Conservation (phyloP, 371 early-diverging fungal species). For the Apophysomyces ossiformis region DNA sequence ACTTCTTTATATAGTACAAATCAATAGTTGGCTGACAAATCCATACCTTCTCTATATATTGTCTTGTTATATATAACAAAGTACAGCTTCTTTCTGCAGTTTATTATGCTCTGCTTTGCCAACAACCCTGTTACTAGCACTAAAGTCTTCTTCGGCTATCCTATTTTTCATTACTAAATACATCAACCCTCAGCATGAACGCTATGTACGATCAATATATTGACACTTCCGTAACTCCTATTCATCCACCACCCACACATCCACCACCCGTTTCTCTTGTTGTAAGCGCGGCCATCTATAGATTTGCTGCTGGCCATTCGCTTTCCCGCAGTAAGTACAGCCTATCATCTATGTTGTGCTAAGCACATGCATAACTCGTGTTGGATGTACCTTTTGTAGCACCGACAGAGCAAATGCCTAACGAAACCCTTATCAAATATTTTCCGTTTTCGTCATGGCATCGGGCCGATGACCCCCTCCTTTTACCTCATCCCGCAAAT, state of each 20-base stretch:
- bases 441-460: not conserved
- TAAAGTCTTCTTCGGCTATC: constrained; percentile 5
- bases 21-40: not conserved
- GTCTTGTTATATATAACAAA: not conserved
- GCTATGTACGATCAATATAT: constrained; percentile 2
- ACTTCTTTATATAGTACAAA: not conserved
- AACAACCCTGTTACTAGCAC: not conserved
- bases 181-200: constrained; percentile 1
- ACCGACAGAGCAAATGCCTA: constrained; percentile 4
- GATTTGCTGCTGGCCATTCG: constrained; percentile 3
- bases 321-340: constrained; percentile 4
- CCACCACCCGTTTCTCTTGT: not conserved
- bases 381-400: not conserved
- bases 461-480: not conserved
- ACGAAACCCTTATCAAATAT: constrained; percentile 8
- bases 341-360: not conserved
- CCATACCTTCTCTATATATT: not conserved
- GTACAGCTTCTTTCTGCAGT: not conserved
- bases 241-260: not conserved
- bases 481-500: not conserved
- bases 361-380: constrained; percentile 11
- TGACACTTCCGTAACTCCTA: not conserved
- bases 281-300: constrained; percentile 3
- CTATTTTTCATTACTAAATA: constrained; percentile 1
- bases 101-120: constrained; percentile 8